Evolutionary conservation across 2,329 filamentous ascomycete genomes (phyloP).

Genomic region (Coniella lustricola): DNA sequence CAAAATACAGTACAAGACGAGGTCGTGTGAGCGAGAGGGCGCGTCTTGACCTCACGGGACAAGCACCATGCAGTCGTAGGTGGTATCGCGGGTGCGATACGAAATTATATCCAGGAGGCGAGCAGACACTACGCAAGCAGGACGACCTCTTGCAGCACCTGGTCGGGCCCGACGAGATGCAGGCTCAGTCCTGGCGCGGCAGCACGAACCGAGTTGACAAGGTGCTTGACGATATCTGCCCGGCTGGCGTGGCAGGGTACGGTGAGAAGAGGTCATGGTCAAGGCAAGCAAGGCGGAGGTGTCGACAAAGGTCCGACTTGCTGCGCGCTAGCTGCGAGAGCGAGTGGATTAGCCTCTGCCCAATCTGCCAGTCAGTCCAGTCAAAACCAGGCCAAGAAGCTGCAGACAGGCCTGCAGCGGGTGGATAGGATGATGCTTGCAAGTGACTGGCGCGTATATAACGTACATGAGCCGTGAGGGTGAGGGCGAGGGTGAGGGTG

Average conservation of each 20-base stretch:
- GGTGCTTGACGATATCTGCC: not conserved
- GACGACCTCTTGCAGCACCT: conserved; percentile 4
- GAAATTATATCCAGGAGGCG: conserved; percentile 9
- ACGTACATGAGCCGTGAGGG: no score
- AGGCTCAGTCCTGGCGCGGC: not conserved
- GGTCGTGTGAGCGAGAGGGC: conserved; percentile 13
- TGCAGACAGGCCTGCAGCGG: not conserved
- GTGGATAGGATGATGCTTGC: conserved; percentile 1
- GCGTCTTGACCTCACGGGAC: conserved; percentile 11
- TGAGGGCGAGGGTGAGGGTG: not conserved
- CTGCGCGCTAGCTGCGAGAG: not conserved
- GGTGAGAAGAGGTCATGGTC: no score
- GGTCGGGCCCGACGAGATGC: conserved; percentile 3
- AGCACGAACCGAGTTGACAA: conserved; percentile 5
- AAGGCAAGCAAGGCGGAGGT: no score
- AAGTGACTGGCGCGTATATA: conserved; percentile 1
- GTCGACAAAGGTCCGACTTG: no score
- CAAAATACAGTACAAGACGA: not conserved
- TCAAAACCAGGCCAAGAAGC: no score
- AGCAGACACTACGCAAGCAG: not conserved
- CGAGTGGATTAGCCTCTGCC: not conserved
- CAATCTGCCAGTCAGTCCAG: no score
- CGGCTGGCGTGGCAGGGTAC: not conserved
- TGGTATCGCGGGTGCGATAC: conserved; percentile 5
- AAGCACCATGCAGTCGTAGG: conserved; percentile 12